phyloP scores from a whole-genome alignment of 768 basidiomycete genomes.

The Auricularia cornea region DNA sequence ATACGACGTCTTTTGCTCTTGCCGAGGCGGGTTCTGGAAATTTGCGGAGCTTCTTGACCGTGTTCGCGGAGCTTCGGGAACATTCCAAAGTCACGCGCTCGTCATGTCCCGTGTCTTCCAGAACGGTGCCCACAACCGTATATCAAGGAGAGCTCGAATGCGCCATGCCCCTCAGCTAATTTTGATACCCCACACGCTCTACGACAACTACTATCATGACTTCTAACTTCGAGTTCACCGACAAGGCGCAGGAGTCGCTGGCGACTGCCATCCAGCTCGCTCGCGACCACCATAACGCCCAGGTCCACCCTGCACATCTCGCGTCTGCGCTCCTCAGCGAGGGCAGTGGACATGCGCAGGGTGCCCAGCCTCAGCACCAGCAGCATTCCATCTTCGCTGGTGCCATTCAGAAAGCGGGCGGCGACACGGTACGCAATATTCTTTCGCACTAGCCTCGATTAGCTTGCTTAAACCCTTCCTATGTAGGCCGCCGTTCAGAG shows the following conservation, averaged over 20 bases:
- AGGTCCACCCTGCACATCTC: constrained; percentile 81
- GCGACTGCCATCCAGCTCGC: constrained; percentile 70
- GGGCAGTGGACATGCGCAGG: constrained; percentile 20
- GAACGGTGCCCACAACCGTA: background rate
- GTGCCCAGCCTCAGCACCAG: background rate
- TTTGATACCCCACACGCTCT: background rate
- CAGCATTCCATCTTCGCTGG: constrained; percentile 57
- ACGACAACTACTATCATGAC: constrained; percentile 28
- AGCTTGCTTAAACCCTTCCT: background rate
- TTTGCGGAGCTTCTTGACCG: too few species aligned
- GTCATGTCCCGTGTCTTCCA: background rate
- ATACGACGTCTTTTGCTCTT: too few species aligned
- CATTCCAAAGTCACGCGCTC: too few species aligned
- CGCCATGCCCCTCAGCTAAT: background rate
- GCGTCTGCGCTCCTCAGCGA: constrained; percentile 77
- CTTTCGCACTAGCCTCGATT: background rate
- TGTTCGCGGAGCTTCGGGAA: too few species aligned
- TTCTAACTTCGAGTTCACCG: constrained; percentile 72
- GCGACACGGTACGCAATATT: constrained; percentile 58
- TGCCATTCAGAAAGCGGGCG: constrained; percentile 75
- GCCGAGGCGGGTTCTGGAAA: too few species aligned
- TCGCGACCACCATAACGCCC: constrained; percentile 74
- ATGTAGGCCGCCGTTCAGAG: constrained; percentile 53
- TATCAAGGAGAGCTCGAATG: background rate
- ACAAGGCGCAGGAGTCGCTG: constrained; percentile 67